Base-by-base conservation (phyloP, 768 basidiomycete genomes). In the Naganishia onofrii region DNA sequence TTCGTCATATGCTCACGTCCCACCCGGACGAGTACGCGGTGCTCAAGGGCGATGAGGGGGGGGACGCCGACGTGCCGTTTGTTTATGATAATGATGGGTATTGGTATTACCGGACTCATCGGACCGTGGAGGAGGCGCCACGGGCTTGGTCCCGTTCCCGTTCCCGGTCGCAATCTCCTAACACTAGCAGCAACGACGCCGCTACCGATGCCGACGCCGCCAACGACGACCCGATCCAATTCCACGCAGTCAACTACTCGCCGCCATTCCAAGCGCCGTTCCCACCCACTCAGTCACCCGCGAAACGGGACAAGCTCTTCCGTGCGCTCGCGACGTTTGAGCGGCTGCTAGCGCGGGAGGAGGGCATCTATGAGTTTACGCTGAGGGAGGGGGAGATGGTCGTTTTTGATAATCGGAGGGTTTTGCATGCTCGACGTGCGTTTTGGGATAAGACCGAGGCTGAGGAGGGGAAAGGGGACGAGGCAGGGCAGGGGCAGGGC, bases 241-340 rank as follows among this genome's bases (percentile, higher is more conserved):
- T 95, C 74, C 81, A 82, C 53, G 85, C 89, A 70, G 85, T 97
- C 76, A 97, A 93, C 81, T 97, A 95, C 80, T 89, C 90, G 0
- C 95, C 95, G 0, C 94, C 93, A 0, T 98, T 97, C 85, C 93
- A 95, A 82, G 93, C 90, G 0, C 89, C 91, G 0, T 83, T 93
- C 10, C 83, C 85, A 0, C 88, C 88, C 51, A 29, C 60, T 0
- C n/a, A 46, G 51, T 29, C 67, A 48, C 54, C 67, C 17, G 74
- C 70, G 26, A 38, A 31, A n/a, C 51, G 52, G 0, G 52, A 56
- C 4, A 71, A 70, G 15, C 58, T 77, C 1, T 71, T 71, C 19
- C 69, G 71, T 23, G 89, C 91, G 4, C 82, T 97, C 3, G 72
- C 77, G 3, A 79, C 81, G 19, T 97, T 93, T 73, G 85, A 87